These are phyloP conservation scores for Entoloma clypeatum DNA, from an alignment of 1,284 basidiomycete genomes.

Conservation along the genomic window DNA sequence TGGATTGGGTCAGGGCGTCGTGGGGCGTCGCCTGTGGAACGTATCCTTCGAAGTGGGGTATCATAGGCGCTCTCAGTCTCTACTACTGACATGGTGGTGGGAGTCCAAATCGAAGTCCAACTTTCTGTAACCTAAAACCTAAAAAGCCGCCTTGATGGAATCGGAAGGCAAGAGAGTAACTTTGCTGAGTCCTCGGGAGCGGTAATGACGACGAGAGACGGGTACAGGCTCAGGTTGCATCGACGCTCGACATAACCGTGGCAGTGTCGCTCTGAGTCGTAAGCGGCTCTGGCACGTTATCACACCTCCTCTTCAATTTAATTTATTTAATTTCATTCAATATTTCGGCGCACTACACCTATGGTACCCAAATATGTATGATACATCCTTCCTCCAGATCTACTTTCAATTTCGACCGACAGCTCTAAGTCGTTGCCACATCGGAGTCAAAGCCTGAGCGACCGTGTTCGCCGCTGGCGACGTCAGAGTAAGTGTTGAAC, in stretches of 20 bases:
- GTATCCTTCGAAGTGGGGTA: conserved; percentile 26
- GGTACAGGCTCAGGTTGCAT: background rate
- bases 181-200: conserved; percentile 3
- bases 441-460: conserved; percentile 56
- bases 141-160: too few species aligned
- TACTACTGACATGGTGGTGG: conserved; percentile 13
- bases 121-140: too few species aligned
- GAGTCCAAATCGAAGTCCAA: conserved; percentile 3
- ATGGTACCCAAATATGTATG: background rate
- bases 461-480: conserved; percentile 49
- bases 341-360: background rate
- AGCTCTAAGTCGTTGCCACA: conserved; percentile 47
- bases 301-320: too few species aligned
- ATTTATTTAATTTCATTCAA: background rate
- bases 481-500: background rate
- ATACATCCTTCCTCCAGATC: background rate
- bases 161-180: too few species aligned
- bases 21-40: conserved; percentile 33
- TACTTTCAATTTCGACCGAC: background rate
- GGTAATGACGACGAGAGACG: background rate
- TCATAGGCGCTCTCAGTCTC: conserved; percentile 20
- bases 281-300: too few species aligned
- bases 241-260: too few species aligned
- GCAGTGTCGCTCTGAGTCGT: too few species aligned
- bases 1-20: conserved; percentile 24